Conservation (phyloP, 1,284 basidiomycete genomes). For the Calocybe gambosa region DNA sequence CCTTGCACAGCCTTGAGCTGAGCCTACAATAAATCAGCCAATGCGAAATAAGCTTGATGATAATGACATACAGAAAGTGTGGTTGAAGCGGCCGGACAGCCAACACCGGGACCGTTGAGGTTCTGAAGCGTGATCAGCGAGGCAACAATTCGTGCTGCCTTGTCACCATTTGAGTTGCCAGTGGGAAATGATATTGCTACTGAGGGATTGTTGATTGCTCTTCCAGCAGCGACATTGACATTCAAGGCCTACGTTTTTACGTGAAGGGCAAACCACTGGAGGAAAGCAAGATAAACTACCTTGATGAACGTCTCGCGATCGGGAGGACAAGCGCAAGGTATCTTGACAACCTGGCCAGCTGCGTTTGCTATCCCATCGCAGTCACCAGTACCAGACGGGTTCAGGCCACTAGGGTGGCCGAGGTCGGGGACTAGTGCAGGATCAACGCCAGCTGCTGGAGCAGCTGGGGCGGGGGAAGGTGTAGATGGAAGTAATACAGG, state of each 20-base stretch:
- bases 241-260: conserved; percentile 35
- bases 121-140: conserved; percentile 48
- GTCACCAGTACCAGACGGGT: conserved; percentile 48
- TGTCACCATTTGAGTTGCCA: conserved; percentile 46
- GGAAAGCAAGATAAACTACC: conserved; percentile 22
- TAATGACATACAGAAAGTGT: conserved; percentile 28
- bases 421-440: conserved; percentile 46
- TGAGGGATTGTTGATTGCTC: conserved; percentile 52
- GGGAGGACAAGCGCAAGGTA: conserved; percentile 61
- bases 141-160: conserved; percentile 47
- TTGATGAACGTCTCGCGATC: conserved; percentile 43
- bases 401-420: conserved; percentile 40
- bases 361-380: conserved; percentile 50
- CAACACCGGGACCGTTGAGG: conserved; percentile 42
- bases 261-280: neutral
- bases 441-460: conserved; percentile 30
- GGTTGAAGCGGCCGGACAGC: conserved; percentile 49
- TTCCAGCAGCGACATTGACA: conserved; percentile 53
- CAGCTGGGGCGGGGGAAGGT: conserved; percentile 13
- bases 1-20: conserved; percentile 22
- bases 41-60: neutral
- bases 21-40: conserved; percentile 14
- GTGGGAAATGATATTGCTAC: conserved; percentile 53
- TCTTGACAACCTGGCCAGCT: conserved; percentile 44
- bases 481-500: conserved; percentile 15